Base-by-base conservation (phyloP, 768 basidiomycete species). In the Lactarius hengduanensis region DNA sequence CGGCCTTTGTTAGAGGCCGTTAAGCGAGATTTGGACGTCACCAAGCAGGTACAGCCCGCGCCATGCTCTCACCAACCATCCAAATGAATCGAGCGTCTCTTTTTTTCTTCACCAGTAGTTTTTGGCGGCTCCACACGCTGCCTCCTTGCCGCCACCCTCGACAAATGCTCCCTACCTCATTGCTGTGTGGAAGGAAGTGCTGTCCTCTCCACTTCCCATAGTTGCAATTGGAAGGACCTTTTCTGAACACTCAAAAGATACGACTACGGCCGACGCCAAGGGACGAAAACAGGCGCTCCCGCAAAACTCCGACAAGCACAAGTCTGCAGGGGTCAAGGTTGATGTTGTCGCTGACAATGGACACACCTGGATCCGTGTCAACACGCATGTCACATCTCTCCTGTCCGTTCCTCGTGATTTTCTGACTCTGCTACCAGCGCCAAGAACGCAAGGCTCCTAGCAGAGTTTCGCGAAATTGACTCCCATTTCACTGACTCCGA, bases 381-480 rank as follows among this genome's bases (percentile, higher is more conserved):
- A 94, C 76, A 94, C 93, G 93, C 93, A 73, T 73, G 89, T 84
- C 36, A 57, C 36, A 34, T 26, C 18, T n/a, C 15, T 57, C 61
- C 63, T 61, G 62, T 45, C 50, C 62, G 53, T 59, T 47, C 64
- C 59, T 7, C 57, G 32, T 62, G 22, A 55, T 64, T 70, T 58
- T 13, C n/a, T 8, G 41, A 59, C 57, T 30, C 30, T 32, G 50
- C 62, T 32, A 20, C 0, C 71, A 95, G 92, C 11, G 84, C 89
- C 11, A 94, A 90, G 72, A 91, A 91, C 67, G 80, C 86, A 4
- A 86, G 91, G 1, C 79, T 96, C 34, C 76, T 90, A 5, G 83
- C 88, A 38, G 94, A 96, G 73, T 90, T 96, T 69, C 83, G 86
- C 41, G 93, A 95, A 76, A 83, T 91, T 38, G 94, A 95, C 69